These are phyloP conservation scores for Sarocladiaceae sp. DNA, from an alignment of 2,329 filamentous ascomycete genomes.

Conservation along the genomic window DNA sequence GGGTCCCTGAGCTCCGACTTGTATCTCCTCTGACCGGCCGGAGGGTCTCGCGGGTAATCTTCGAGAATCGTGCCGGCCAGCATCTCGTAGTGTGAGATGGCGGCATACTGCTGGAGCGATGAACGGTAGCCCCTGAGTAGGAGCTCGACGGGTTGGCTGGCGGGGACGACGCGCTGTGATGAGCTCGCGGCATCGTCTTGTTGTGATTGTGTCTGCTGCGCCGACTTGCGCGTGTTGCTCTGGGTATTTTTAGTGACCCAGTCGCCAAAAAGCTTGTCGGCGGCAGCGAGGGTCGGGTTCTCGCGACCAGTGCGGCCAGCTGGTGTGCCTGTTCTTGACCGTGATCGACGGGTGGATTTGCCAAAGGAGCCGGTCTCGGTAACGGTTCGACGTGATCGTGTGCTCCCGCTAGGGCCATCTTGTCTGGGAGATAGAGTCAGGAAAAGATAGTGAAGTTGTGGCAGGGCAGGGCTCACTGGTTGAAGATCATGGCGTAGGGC, in stretches of 20 bases:
- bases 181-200: constrained; percentile 32
- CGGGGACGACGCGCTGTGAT: constrained; percentile 24
- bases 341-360: constrained; percentile 58
- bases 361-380: constrained; percentile 60
- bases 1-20: constrained; percentile 69
- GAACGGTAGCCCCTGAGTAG: constrained; percentile 75
- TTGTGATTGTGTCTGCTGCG: constrained; percentile 27
- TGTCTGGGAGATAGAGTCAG: constrained; percentile 32
- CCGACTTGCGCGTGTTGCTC: constrained; percentile 10
- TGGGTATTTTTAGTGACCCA: constrained; percentile 44
- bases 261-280: constrained; percentile 55
- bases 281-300: constrained; percentile 55
- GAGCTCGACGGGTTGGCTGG: constrained; percentile 56
- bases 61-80: constrained; percentile 84
- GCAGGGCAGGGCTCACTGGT: constrained; percentile 43
- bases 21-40: constrained; percentile 61
- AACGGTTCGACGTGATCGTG: constrained; percentile 45
- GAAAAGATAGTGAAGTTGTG: background rate
- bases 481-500: constrained; percentile 61
- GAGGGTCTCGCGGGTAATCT: constrained; percentile 85
- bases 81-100: constrained; percentile 81
- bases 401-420: constrained; percentile 42
- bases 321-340: constrained; percentile 54
- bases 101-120: constrained; percentile 68
- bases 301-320: constrained; percentile 46